These are phyloP conservation scores for Pestalotiopsis sp. DNA, from an alignment of 2,329 filamentous ascomycete genomes.

Conservation along the genomic window DNA sequence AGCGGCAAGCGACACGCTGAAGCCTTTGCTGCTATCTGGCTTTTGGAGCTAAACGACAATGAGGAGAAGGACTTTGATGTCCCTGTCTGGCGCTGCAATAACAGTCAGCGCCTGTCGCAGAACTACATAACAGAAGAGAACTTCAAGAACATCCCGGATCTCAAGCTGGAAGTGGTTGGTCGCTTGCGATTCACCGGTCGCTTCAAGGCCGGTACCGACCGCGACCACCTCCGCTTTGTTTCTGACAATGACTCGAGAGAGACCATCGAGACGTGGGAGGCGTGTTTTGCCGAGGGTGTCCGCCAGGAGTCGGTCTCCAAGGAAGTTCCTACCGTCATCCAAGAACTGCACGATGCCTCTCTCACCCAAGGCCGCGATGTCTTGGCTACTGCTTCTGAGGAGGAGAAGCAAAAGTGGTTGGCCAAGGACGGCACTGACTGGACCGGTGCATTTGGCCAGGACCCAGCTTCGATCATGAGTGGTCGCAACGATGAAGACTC, in stretches of 20 bases:
- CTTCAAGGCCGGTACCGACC: constrained; percentile 90
- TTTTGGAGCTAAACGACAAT: constrained; percentile 81
- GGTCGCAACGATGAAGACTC: constrained; percentile 32
- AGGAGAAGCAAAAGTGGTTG: constrained; percentile 78
- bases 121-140: constrained; percentile 90
- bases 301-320: constrained; percentile 69
- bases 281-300: constrained; percentile 85
- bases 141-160: constrained; percentile 66
- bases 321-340: constrained; percentile 72
- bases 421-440: constrained; percentile 81
- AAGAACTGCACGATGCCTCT: constrained; percentile 79
- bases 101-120: constrained; percentile 75
- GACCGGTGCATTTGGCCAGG: constrained; percentile 81
- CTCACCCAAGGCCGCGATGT: constrained; percentile 80
- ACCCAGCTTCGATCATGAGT: constrained; percentile 59
- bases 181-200: constrained; percentile 77
- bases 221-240: constrained; percentile 81
- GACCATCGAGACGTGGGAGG: constrained; percentile 94
- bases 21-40: constrained; percentile 81
- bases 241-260: constrained; percentile 87
- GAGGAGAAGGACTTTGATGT: constrained; percentile 77
- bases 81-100: constrained; percentile 87
- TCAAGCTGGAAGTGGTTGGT: constrained; percentile 79
- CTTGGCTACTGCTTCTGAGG: constrained; percentile 69
- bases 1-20: constrained; percentile 69